These are phyloP conservation scores for Primulina tabacum DNA, from an alignment of 257 asterid genomes.

Conservation along the genomic window DNA sequence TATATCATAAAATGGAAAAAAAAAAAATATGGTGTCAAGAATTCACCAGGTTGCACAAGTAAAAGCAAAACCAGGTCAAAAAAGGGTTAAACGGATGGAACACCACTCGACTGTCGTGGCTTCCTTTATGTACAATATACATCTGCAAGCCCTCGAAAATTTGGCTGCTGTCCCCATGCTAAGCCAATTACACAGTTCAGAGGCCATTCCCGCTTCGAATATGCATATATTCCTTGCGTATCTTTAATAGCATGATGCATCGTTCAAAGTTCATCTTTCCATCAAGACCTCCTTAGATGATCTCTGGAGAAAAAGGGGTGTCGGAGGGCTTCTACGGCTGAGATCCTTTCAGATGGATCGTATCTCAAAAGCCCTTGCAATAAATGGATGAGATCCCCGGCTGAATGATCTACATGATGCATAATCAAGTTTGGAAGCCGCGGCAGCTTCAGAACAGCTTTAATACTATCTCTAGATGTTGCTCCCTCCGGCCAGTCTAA, in stretches of 20 bases:
- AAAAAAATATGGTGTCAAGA: too few species aligned
- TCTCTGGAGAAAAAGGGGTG: constrained; percentile 75
- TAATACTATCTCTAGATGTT: constrained; percentile 75
- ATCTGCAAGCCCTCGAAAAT: not conserved
- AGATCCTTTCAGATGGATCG: constrained; percentile 68
- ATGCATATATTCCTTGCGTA: not conserved
- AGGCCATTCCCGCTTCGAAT: not conserved
- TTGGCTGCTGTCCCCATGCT: not conserved
- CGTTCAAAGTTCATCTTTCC: not conserved
- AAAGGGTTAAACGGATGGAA: not conserved
- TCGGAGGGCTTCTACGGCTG: constrained; percentile 67
- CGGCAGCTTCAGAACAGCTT: constrained; percentile 67
- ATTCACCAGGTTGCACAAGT: too few species aligned
- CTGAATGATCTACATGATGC: constrained; percentile 94
- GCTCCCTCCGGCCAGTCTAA: constrained; percentile 94
- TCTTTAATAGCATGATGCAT: too few species aligned
- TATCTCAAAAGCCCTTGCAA: constrained; percentile 78
- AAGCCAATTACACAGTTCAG: not conserved
- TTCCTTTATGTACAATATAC: not conserved
- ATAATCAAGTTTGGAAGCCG: constrained; percentile 79
- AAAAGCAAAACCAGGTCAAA: too few species aligned
- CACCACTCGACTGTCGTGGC: not conserved
- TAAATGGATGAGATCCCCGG: constrained; percentile 75
- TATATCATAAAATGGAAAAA: too few species aligned
- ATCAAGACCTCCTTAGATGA: constrained; percentile 27